Conservation (phyloP, 306 rosid species). For the Cucurbita argyrosperma region DNA sequence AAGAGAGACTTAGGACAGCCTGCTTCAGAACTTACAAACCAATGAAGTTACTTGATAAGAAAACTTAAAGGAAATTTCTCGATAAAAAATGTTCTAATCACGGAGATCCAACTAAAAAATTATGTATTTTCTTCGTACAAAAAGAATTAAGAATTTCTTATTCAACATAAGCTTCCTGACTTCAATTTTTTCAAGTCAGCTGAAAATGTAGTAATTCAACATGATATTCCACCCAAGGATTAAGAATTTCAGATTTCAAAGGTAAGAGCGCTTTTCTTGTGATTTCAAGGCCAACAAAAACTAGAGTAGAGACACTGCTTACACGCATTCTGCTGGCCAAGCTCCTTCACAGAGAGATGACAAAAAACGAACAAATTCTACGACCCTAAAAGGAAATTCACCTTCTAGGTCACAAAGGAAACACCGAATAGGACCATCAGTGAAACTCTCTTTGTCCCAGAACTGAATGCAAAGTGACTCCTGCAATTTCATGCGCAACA, state of each 20-base stretch:
- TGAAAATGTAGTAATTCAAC: not conserved
- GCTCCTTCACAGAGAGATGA: conserved; percentile 91
- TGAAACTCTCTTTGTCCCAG: conserved; percentile 86
- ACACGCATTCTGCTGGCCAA: conserved; percentile 96
- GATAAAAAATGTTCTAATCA: not conserved
- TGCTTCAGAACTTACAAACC: too few relatives aligned
- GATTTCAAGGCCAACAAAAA: not conserved
- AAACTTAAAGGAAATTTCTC: not conserved
- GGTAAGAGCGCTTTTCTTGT: not conserved
- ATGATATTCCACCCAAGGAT: not conserved
- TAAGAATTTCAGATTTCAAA: not conserved
- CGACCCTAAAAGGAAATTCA: conserved; percentile 67
- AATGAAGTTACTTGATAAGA: too few relatives aligned
- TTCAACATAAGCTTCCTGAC: not conserved
- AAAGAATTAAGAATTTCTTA: not conserved
- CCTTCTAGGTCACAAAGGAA: conserved; percentile 74
- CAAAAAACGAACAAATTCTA: conserved; percentile 52
- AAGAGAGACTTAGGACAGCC: too few relatives aligned
- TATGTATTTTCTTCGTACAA: not conserved
- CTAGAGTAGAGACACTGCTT: conserved; percentile 19
- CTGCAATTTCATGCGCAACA: conserved; percentile 31
- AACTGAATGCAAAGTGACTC: conserved; percentile 88
- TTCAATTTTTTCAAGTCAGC: not conserved
- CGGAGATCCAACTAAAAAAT: not conserved
- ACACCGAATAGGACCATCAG: conserved; percentile 76